Evolutionary conservation across 2,329 filamentous ascomycete species (phyloP), one percentile per base, ranked within the genome.

Genomic region (Gaeumannomyces tritici): DNA sequence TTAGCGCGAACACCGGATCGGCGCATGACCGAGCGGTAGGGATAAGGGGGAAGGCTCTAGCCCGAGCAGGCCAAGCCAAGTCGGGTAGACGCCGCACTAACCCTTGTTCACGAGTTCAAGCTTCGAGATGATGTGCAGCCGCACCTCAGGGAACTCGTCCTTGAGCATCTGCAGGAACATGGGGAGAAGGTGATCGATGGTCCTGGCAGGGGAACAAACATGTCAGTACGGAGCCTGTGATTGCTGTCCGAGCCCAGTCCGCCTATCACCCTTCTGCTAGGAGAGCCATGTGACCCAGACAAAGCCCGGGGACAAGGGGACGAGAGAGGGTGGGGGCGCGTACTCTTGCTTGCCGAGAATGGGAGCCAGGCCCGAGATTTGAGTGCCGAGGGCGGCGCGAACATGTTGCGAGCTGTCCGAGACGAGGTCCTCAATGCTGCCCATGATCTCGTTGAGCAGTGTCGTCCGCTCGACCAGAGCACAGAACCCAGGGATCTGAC

Each of bases 91-190:
- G 5, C 21, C 18, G 9, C 12, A 60, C 58, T 54, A 80, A 92
- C 90, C 90, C 78, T 97, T 91, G 79, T 99, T 99, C 67, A 99
- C 95, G 66, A 96, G 85, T 79, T 99, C 96, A 62, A 99, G 87
- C 78, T 99, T 99, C n/a, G 95, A 98, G 72, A 99, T 99, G 75
- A 99, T 99, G 78, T 99, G 96, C 64, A 99, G 86, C 66, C 95
- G 89, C 61, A 99, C 95, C 73, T 99, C 95, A 27, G 95, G 95
- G 76, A 97, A 98, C 73, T 99, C 95, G 71, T 99, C 95, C 83
- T 98, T 99, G 70, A 99, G 87, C 95, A 99, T 99, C 75, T 96
- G 91, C 62, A 99, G 83, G 77, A 99, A 98, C 93, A 99, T 99
- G 62, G 95, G 95, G 57, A 99, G 85, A 57, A 99, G 86, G 74